Evolutionary conservation across 1,284 basidiomycete genomes (phyloP).

Genomic region (Vanrija sp.): DNA sequence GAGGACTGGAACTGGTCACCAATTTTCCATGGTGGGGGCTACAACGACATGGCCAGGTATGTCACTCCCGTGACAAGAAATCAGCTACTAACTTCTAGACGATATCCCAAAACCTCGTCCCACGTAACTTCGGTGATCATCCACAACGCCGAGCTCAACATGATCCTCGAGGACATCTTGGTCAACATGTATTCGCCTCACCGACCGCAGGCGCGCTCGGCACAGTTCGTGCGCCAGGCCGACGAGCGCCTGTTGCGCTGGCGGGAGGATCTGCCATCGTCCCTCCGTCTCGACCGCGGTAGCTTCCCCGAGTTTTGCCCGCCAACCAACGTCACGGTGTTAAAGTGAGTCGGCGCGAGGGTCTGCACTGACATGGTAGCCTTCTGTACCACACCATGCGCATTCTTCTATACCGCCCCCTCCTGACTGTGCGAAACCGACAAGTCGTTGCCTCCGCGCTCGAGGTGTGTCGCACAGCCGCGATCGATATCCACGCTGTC

Average conservation of each 20-base stretch:
- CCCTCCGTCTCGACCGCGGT: conserved; percentile 6
- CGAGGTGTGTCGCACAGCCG: conserved; percentile 19
- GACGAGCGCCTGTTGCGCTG: conserved; percentile 12
- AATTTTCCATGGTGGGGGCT: conserved; percentile 4
- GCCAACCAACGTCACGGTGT: conserved; percentile 16
- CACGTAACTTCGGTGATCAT: conserved; percentile 4
- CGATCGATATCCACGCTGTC: conserved; percentile 23
- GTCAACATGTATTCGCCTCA: conserved; percentile 27
- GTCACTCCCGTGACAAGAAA: not conserved
- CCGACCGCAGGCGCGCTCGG: conserved; percentile 20
- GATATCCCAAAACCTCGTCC: not conserved
- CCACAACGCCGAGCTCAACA: conserved; percentile 16
- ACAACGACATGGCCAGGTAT: not conserved
- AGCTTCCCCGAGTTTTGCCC: conserved; percentile 18
- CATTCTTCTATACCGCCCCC: conserved; percentile 24
- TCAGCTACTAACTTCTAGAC: not conserved
- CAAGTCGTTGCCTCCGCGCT: conserved; percentile 17
- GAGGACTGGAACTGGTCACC: conserved; percentile 18
- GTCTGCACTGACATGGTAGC: not conserved
- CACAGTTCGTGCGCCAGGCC: conserved; percentile 15
- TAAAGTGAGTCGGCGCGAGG: conserved; percentile 10
- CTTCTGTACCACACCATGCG: conserved; percentile 18
- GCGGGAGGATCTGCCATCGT: conserved; percentile 6
- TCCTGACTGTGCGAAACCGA: conserved; percentile 19
- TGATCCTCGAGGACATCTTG: conserved; percentile 26